These are phyloP conservation scores for Leishmania tropica DNA, from an alignment of 208 protist species.

Conservation along the genomic window DNA sequence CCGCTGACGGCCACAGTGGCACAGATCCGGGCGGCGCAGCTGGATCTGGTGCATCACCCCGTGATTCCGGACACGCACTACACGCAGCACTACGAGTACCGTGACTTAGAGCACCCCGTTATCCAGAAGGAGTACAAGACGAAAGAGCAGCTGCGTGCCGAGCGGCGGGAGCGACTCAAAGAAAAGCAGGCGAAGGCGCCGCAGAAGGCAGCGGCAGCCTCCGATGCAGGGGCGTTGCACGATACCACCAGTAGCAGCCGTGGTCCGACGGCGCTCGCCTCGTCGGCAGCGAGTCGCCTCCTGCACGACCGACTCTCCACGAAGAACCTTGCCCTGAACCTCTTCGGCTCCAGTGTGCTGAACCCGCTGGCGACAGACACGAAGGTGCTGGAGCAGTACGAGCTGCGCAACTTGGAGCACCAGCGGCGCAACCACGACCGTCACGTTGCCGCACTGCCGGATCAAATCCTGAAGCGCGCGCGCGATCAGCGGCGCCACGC, in stretches of 20 bases:
- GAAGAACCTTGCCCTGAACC: slow-evolving; percentile 54
- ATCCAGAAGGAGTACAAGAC: slow-evolving; percentile 48
- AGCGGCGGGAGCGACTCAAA: slow-evolving; percentile 57
- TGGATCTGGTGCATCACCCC: slow-evolving; percentile 58
- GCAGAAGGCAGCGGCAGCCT: not conserved
- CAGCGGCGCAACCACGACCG: slow-evolving; percentile 80
- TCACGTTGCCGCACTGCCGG: slow-evolving; percentile 74
- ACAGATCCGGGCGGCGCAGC: slow-evolving; percentile 22
- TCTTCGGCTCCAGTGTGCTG: slow-evolving; percentile 67
- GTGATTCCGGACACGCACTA: slow-evolving; percentile 65
- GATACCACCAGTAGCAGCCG: not conserved
- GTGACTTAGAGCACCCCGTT: slow-evolving; percentile 23
- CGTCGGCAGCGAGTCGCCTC: slow-evolving; percentile 14
- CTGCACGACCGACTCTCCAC: slow-evolving; percentile 68
- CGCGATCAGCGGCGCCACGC: slow-evolving; percentile 61
- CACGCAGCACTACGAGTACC: slow-evolving; percentile 47
- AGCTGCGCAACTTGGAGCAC: slow-evolving; percentile 78
- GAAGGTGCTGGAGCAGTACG: slow-evolving; percentile 67
- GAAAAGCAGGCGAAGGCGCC: slow-evolving; percentile 41
- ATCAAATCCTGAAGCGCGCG: slow-evolving; percentile 72
- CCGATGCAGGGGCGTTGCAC: not conserved
- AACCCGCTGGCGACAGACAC: slow-evolving; percentile 76
- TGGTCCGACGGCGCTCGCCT: slow-evolving; percentile 1
- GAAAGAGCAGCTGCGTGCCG: slow-evolving; percentile 64
- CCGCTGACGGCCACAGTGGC: slow-evolving; percentile 17